Base-by-base conservation (phyloP, 2,329 filamentous ascomycete species). In the Metarhizium robertsii region DNA sequence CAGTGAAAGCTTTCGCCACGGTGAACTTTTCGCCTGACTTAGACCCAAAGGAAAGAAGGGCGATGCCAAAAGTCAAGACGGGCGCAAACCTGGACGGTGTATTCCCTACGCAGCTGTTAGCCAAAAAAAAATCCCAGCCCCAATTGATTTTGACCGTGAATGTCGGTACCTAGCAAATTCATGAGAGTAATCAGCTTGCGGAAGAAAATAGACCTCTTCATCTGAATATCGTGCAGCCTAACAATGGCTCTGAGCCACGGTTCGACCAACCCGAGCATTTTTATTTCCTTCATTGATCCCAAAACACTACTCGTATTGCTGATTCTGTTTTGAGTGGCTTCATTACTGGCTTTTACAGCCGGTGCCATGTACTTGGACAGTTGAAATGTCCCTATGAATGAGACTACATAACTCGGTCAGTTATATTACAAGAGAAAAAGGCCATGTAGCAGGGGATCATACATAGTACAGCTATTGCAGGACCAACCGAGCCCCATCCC, bases 401-500 rank as follows among this genome's bases (percentile, higher is more conserved):
- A 25, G 25, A 25, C 13, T 36, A 43, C 40, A 18, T 6, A 43
- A 14, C 4, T 43, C 14, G 16, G 14, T 16, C n/a, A 18, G 40
- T 43, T 14, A n/a, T 16, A 6, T 6, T 43, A 14, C 10, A 43
- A 16, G 14, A 16, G 14, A 8, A 43, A 43, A 6, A 18, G 11
- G 14, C n/a, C 10, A 16, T 18, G 5, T 6, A 6, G 16, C 13
- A 16, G 6, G 52, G 61, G 55, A 36, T 36, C 34, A 36, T 45
- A 62, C 61, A 49, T 10, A 60, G 38, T 8, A 58, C 55, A 0
- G 76, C 66, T 0, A 69, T 69, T 11, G 78, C 68, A 0, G 77
- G 77, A 0, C 73, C 72, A 0, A 72, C 62, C 45, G 74, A 78
- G 0, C 75, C 75, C 1, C 69, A 64, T 0, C 76, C 76, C 3